Evolutionary conservation across 495 filamentous ascomycete genomes (phyloP).

Genomic region (Darksidea phi): DNA sequence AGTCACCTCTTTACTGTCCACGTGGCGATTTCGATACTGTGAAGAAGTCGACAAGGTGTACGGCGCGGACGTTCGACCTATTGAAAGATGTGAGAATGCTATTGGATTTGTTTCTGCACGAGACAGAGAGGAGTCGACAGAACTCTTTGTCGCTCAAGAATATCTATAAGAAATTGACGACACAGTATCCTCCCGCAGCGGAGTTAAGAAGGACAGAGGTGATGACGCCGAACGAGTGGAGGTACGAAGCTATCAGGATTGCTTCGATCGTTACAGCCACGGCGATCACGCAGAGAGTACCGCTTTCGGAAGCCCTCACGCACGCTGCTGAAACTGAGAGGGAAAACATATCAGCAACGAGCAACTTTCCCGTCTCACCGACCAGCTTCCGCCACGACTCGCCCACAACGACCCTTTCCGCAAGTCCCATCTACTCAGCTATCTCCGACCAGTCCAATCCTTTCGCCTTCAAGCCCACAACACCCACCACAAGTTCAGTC

Average conservation of each 20-base stretch:
- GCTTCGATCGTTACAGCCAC: constrained; percentile 32
- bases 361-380: constrained; percentile 33
- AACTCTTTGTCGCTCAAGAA: constrained; percentile 19
- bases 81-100: constrained; percentile 25
- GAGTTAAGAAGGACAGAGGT: constrained; percentile 8
- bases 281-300: constrained; percentile 39
- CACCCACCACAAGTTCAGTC: background rate
- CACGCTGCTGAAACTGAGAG: constrained; percentile 23
- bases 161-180: constrained; percentile 20
- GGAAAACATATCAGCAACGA: constrained; percentile 1
- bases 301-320: constrained; percentile 43
- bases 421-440: constrained; percentile 10
- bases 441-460: background rate
- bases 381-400: constrained; percentile 24
- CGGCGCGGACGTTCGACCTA: constrained; percentile 13
- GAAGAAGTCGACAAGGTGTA: constrained; percentile 12
- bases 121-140: constrained; percentile 17
- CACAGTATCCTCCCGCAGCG: constrained; percentile 7
- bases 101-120: constrained; percentile 35
- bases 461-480: constrained; percentile 2
- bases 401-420: constrained; percentile 17
- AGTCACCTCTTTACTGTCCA: constrained; percentile 38
- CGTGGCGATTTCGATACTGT: constrained; percentile 27
- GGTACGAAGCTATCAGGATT: constrained; percentile 39
- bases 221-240: constrained; percentile 30